A percentile compares a stretch with the other conserved stretches of the same genome.
phyloP scores from a whole-genome alignment of 352 stramenopile genomes.

The Halophytophthora batemanensis region DNA sequence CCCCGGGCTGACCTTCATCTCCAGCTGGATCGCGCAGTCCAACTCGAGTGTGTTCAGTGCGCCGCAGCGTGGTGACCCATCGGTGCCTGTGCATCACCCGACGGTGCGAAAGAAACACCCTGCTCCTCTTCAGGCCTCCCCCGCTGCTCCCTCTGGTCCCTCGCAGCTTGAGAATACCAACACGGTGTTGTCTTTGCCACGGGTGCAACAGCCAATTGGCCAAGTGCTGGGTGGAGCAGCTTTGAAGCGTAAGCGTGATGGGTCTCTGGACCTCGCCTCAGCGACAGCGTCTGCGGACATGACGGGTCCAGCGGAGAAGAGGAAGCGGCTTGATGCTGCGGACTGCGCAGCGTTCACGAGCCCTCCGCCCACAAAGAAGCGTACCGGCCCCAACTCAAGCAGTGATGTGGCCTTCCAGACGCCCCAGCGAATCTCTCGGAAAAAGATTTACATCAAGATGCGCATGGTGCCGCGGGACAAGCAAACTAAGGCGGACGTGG shows the following conservation, averaged over 20 bases:
- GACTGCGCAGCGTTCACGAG: constrained; percentile 32
- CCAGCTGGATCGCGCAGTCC: constrained; percentile 31
- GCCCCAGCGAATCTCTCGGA: constrained; percentile 44
- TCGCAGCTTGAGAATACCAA: constrained; percentile 16
- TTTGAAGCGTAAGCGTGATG: constrained; percentile 32
- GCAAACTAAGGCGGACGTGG: constrained; percentile 46
- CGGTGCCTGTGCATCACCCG: constrained; percentile 44
- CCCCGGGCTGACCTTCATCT: constrained; percentile 28
- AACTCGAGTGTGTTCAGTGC: constrained; percentile 28
- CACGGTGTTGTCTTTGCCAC: constrained; percentile 18
- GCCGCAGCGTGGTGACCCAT: constrained; percentile 2
- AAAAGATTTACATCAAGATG: constrained; percentile 85
- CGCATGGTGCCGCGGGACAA: constrained; percentile 75
- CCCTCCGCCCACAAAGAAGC: constrained; percentile 23
- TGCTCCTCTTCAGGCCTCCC: constrained; percentile 8
- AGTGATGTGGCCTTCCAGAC: constrained; percentile 40
- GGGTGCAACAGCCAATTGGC: constrained; percentile 16
- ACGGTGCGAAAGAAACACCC: constrained; percentile 58
- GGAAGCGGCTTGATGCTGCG: constrained; percentile 6
- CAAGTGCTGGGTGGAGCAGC: constrained; percentile 5
- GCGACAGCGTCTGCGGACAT: constrained; percentile 4
- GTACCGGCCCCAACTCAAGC: constrained; percentile 11
- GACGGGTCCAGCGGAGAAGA: constrained; percentile 24
- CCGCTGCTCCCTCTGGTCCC: constrained; percentile 6
- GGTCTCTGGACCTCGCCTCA: constrained; percentile 7